Evolutionary conservation across 208 protist genomes (phyloP).

Genomic region (Kentomonas sorsogonicus): DNA sequence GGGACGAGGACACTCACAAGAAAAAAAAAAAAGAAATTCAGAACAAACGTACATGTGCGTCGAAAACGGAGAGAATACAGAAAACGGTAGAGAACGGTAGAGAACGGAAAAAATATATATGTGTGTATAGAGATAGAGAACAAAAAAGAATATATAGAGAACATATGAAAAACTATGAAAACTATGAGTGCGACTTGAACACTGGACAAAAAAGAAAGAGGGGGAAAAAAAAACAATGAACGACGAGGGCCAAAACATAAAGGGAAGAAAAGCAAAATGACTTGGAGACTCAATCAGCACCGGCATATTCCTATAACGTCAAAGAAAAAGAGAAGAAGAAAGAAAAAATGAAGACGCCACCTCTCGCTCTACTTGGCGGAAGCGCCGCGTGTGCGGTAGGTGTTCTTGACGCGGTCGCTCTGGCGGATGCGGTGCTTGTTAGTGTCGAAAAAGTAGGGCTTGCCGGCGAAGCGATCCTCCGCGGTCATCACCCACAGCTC

Average conservation of each 20-base stretch:
- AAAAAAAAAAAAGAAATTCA: conserved; percentile 16
- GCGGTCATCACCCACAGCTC: conserved; percentile 53
- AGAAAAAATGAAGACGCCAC: no score
- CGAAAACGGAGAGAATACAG: no score
- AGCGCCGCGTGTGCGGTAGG: not conserved
- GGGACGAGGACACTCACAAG: not conserved
- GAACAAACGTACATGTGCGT: no score
- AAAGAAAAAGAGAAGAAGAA: no score
- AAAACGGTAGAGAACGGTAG: no score
- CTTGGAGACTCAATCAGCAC: not conserved
- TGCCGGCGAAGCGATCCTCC: conserved; percentile 24
- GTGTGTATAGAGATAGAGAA: not conserved
- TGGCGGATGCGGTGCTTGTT: conserved; percentile 26
- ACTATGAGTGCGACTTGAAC: not conserved
- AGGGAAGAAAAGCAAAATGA: conserved; percentile 1
- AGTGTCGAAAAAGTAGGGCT: conserved; percentile 47
- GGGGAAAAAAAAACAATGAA: conserved; percentile 12
- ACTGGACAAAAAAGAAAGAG: not conserved
- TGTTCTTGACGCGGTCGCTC: conserved; percentile 31
- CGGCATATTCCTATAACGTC: no score
- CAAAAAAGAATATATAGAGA: conserved; percentile 11
- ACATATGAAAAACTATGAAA: not conserved
- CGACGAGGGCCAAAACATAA: no score
- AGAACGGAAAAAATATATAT: conserved; percentile 5
- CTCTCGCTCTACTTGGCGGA: not conserved